Percentiles rank a stretch among this genome's conserved stretches.
These are phyloP conservation scores for Borealophlyctis nickersoniae DNA, from an alignment of 192 early-diverging fungal species.

Conservation along the genomic window DNA sequence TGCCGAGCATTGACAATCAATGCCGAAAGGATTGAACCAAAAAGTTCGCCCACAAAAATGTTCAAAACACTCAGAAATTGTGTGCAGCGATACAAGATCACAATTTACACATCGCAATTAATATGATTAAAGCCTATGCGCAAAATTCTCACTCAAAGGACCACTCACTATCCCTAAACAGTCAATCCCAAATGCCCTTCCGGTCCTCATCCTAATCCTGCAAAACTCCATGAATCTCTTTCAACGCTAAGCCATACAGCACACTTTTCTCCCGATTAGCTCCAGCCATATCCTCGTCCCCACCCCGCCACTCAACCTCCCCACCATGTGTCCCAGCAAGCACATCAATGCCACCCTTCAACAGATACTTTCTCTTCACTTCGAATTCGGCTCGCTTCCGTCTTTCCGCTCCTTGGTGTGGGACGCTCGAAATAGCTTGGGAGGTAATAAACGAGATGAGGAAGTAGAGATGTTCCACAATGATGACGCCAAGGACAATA, in stretches of 20 bases:
- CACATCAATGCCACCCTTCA: constrained; percentile 30
- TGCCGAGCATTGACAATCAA: too few species aligned
- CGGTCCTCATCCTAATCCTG: background rate
- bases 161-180: too few species aligned
- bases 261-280: constrained; percentile 6
- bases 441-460: constrained; percentile 16
- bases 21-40: too few species aligned
- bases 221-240: constrained; percentile 17
- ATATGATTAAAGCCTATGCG: too few species aligned
- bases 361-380: constrained; percentile 20
- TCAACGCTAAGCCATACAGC: constrained; percentile 23
- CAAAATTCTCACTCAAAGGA: too few species aligned
- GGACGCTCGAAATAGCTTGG: constrained; percentile 11
- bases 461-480: constrained; percentile 34
- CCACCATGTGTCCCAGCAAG: constrained; percentile 20
- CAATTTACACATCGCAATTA: too few species aligned
- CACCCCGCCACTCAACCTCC: constrained; percentile 13
- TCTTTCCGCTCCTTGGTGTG: constrained; percentile 17
- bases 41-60: too few species aligned
- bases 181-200: background rate
- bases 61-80: too few species aligned
- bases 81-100: too few species aligned
- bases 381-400: constrained; percentile 21
- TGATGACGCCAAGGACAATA: constrained; percentile 13
- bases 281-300: background rate